These are phyloP conservation scores for Stephanodiscus minutulus DNA, from an alignment of 108 stramenopile genomes.

Conservation along the genomic window DNA sequence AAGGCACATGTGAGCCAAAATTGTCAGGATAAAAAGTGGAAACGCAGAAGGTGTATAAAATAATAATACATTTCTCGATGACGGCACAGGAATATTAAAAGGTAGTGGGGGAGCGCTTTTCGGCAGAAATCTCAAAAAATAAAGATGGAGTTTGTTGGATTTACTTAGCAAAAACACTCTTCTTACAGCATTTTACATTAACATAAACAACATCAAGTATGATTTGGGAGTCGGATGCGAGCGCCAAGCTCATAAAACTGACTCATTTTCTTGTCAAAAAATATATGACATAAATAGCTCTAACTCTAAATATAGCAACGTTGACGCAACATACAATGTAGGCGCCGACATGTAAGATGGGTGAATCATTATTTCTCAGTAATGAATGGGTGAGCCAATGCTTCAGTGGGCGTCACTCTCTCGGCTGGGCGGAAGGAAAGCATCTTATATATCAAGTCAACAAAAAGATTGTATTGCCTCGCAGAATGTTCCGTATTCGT, in stretches of 20 bases:
- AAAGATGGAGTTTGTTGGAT: too few relatives aligned
- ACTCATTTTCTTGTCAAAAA: conserved; percentile 4
- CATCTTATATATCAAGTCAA: conserved; percentile 92
- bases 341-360: conserved; percentile 4
- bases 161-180: too few relatives aligned
- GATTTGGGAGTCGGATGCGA: conserved; percentile 8
- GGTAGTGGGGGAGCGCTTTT: too few relatives aligned
- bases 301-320: neutral
- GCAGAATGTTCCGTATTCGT: conserved; percentile 80
- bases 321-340: conserved; percentile 12
- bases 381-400: conserved; percentile 90
- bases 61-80: too few relatives aligned
- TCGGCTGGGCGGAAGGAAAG: conserved; percentile 76
- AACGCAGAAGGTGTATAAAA: too few relatives aligned
- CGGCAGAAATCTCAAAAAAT: too few relatives aligned
- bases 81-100: too few relatives aligned
- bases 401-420: conserved; percentile 85
- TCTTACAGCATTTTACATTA: neutral
- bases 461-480: conserved; percentile 86
- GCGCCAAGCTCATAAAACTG: conserved; percentile 9
- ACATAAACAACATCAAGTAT: conserved; percentile 14
- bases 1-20: too few relatives aligned
- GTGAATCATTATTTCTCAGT: conserved; percentile 12
- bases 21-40: too few relatives aligned
- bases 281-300: neutral